phyloP scores from a whole-genome alignment of 139 green algal genomes.

The Chlorella sorokiniana region DNA sequence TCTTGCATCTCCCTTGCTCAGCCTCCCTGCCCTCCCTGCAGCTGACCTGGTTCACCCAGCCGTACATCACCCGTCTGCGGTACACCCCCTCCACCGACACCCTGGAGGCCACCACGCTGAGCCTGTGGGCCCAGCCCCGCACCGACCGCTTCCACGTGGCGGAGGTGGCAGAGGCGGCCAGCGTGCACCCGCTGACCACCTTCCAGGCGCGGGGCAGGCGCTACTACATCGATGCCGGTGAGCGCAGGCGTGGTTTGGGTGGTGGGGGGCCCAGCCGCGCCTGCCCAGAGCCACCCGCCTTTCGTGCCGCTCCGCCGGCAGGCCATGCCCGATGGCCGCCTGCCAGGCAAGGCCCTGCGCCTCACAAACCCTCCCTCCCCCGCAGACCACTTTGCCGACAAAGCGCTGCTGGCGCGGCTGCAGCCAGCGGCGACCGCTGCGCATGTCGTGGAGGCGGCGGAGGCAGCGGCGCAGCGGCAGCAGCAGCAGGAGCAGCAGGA shows the following conservation, averaged over 20 bases:
- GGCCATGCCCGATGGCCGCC: too few relatives aligned
- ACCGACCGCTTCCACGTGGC: constrained; percentile 13
- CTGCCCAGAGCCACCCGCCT: background rate
- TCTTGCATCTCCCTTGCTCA: background rate
- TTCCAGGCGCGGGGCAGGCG: constrained; percentile 33
- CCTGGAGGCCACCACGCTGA: constrained; percentile 38
- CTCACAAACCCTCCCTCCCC: too few relatives aligned
- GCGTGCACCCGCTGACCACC: constrained; percentile 48
- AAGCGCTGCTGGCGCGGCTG: constrained; percentile 41
- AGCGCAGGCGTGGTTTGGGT: background rate
- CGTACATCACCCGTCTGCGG: constrained; percentile 8
- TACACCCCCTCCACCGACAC: constrained; percentile 39
- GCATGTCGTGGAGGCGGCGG: background rate
- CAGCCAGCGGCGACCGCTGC: constrained; percentile 29
- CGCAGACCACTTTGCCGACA: constrained; percentile 26
- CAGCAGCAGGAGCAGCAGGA: background rate
- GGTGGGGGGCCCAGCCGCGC: background rate
- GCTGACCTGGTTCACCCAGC: constrained; percentile 32
- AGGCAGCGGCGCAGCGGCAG: constrained; percentile 10
- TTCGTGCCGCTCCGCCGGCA: too few relatives aligned
- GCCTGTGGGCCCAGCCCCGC: constrained; percentile 32
- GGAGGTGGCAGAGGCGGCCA: constrained; percentile 37
- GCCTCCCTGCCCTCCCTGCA: background rate
- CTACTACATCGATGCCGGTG: constrained; percentile 22
- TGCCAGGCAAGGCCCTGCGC: too few relatives aligned